These are phyloP conservation scores for Coprinopsis strossmayeri DNA, from an alignment of 768 basidiomycete species.

Conservation along the genomic window DNA sequence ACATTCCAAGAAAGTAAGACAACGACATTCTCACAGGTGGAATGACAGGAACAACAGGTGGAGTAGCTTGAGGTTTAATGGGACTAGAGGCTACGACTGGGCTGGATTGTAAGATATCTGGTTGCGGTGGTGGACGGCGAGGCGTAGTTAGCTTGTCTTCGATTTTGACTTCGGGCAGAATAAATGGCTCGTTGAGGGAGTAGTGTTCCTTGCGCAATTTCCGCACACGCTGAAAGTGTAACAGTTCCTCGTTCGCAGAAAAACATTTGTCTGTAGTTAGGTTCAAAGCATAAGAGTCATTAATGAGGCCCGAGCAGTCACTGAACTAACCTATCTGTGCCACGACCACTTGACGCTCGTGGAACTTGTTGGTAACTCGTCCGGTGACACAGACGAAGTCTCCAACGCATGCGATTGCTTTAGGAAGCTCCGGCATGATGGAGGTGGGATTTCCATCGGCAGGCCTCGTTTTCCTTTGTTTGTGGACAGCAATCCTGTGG, in stretches of 20 bases:
- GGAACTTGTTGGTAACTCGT: constrained; percentile 31
- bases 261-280: constrained; percentile 34
- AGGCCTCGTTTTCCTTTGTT: constrained; percentile 13
- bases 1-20: not conserved
- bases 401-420: constrained; percentile 39
- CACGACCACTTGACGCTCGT: constrained; percentile 39
- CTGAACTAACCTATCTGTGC: constrained; percentile 42
- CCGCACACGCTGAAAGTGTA: constrained; percentile 47
- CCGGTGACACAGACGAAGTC: constrained; percentile 41
- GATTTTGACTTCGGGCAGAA: constrained; percentile 29
- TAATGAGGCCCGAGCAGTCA: not conserved
- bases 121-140: constrained; percentile 16
- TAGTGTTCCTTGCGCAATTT: constrained; percentile 50
- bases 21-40: no score
- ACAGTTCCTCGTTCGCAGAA: constrained; percentile 52
- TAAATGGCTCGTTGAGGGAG: constrained; percentile 41
- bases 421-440: constrained; percentile 18
- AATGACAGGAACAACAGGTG: no score
- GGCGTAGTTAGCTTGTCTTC: constrained; percentile 9
- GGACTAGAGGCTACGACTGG: constrained; percentile 21
- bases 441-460: no score
- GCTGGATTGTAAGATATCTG: constrained; percentile 2
- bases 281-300: not conserved
- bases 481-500: constrained; percentile 29
- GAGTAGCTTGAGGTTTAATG: constrained; percentile 15